Percentiles rank a stretch among this genome's conserved stretches.
Conservation (phyloP, 2,329 filamentous ascomycete species). For the Fusarium humuli region DNA sequence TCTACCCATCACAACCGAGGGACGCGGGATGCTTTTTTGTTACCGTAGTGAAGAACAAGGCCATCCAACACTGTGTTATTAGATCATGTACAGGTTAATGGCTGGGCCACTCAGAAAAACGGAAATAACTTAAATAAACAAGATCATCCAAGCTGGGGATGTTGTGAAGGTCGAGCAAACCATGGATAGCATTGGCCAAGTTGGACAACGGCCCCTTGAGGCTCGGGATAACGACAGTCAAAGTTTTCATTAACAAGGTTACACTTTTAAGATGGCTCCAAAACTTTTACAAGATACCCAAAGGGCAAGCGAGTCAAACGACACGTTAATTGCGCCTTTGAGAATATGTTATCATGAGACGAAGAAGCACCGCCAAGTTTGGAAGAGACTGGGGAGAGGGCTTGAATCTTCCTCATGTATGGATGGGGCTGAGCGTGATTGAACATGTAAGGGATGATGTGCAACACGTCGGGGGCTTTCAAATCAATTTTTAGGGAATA, state of each 20-base stretch:
- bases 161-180: too few relatives aligned
- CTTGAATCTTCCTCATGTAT: background rate
- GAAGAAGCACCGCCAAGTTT: background rate
- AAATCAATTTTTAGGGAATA: background rate
- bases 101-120: too few relatives aligned
- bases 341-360: background rate
- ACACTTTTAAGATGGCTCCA: background rate
- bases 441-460: background rate
- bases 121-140: too few relatives aligned
- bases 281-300: background rate
- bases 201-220: background rate
- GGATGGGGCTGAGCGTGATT: background rate
- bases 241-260: background rate
- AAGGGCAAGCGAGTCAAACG: background rate
- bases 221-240: background rate
- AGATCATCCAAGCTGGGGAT: background rate
- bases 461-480: too few relatives aligned
- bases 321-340: background rate
- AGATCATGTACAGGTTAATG: too few relatives aligned
- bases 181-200: background rate
- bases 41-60: background rate
- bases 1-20: too few relatives aligned
- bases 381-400: too few relatives aligned
- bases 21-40: background rate
- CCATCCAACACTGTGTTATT: too few relatives aligned